phyloP scores from a whole-genome alignment of 768 basidiomycete species.

The Tricholoma bakamatsutake region DNA sequence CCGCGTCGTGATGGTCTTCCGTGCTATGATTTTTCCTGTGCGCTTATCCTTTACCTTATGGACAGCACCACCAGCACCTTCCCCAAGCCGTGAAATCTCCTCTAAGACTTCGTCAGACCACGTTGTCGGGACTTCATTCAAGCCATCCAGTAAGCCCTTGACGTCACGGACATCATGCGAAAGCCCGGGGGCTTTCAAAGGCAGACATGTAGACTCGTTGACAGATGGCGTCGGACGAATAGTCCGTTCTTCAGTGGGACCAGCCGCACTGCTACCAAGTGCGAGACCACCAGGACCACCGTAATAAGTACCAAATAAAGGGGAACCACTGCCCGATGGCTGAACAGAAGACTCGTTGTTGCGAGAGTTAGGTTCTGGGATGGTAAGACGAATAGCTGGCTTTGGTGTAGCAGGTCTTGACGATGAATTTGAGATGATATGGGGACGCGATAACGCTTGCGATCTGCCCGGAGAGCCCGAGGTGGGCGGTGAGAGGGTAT shows the following conservation, averaged over 20 bases:
- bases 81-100: conserved; percentile 75
- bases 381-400: conserved; percentile 23
- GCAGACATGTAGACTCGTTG: conserved; percentile 21
- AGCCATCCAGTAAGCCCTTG: conserved; percentile 30
- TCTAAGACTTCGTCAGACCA: conserved; percentile 74
- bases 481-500: conserved; percentile 14
- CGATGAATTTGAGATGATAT: conserved; percentile 21
- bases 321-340: conserved; percentile 19
- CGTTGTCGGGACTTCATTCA: conserved; percentile 31
- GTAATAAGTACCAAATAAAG: conserved; percentile 34
- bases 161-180: conserved; percentile 33
- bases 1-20: conserved; percentile 89
- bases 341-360: conserved; percentile 9
- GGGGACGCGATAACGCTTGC: conserved; percentile 22
- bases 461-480: conserved; percentile 23
- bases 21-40: conserved; percentile 77
- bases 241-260: conserved; percentile 33
- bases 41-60: conserved; percentile 87
- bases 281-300: conserved; percentile 31
- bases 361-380: conserved; percentile 19
- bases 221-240: conserved; percentile 32
- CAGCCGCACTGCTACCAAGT: conserved; percentile 16
- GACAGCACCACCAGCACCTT: conserved; percentile 95
- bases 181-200: conserved; percentile 22
- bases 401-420: conserved; percentile 26